Evolutionary conservation across 805 yeast genomes (phyloP).

Genomic region (Ogataea nitratoaversa): DNA sequence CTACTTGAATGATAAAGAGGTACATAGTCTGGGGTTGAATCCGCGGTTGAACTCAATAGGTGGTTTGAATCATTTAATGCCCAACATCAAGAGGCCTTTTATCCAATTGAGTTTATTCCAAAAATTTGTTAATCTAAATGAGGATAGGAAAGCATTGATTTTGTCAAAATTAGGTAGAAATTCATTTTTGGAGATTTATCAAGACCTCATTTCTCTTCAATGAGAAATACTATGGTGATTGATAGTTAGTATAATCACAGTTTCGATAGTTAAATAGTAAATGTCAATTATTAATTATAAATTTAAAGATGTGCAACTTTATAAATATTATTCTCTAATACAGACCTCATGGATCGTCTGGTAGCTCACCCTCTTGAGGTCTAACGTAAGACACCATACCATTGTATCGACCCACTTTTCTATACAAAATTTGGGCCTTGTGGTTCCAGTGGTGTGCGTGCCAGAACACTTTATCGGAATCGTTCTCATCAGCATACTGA

Average conservation of each 20-base stretch:
- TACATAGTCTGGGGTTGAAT: constrained; percentile 73
- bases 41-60: constrained; percentile 63
- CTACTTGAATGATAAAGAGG: constrained; percentile 75
- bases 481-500: constrained; percentile 38
- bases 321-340: not conserved
- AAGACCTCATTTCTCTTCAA: constrained; percentile 44
- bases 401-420: constrained; percentile 41
- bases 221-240: constrained; percentile 1
- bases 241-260: too few relatives aligned
- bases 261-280: too few relatives aligned
- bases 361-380: constrained; percentile 35
- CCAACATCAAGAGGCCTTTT: constrained; percentile 53
- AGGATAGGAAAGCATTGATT: constrained; percentile 50
- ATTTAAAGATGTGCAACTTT: not conserved
- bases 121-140: constrained; percentile 50
- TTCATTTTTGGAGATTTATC: constrained; percentile 59
- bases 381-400: constrained; percentile 36
- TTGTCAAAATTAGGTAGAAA: constrained; percentile 56
- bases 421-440: constrained; percentile 50
- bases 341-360: too few relatives aligned
- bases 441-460: constrained; percentile 47
- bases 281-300: too few relatives aligned
- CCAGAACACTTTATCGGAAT: constrained; percentile 44
- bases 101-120: constrained; percentile 59
- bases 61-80: constrained; percentile 28